A percentile compares a stretch with the other conserved stretches of the same genome.
Conservation (phyloP, 2,329 filamentous ascomycete genomes). For the Aspergillus terreus region DNA sequence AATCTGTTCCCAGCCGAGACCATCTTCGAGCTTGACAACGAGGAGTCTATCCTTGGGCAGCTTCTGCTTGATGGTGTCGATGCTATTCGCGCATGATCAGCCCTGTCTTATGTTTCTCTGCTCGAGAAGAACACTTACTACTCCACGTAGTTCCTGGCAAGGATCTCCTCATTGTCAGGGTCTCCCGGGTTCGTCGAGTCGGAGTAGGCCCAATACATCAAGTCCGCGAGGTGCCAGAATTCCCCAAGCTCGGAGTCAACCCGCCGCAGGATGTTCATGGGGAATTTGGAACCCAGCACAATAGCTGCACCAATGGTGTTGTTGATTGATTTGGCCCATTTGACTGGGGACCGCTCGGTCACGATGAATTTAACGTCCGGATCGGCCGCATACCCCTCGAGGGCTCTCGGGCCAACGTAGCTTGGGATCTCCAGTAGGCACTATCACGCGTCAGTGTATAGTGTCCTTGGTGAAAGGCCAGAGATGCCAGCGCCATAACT, state of each 20-base stretch:
- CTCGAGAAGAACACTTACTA: conserved; percentile 14
- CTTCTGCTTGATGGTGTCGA: conserved; percentile 14
- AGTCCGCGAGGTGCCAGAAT: conserved; percentile 10
- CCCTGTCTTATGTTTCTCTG: too few species aligned
- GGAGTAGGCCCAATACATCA: conserved; percentile 12
- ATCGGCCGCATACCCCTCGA: conserved; percentile 17
- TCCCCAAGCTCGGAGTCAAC: conserved; percentile 14
- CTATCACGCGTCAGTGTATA: conserved; percentile 3
- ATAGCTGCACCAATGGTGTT: conserved; percentile 13
- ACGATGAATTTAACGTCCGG: conserved; percentile 24
- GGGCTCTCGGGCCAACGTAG: conserved; percentile 13
- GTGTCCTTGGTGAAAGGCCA: too few species aligned
- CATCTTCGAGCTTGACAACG: conserved; percentile 18
- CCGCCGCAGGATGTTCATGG: conserved; percentile 19
- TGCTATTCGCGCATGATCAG: conserved; percentile 6
- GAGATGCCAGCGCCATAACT: neutral
- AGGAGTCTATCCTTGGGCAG: conserved; percentile 18
- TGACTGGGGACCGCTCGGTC: conserved; percentile 18
- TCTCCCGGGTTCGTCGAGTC: conserved; percentile 11
- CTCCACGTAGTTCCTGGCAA: conserved; percentile 15
- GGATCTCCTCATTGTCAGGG: conserved; percentile 10
- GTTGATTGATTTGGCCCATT: conserved; percentile 21
- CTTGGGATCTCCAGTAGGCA: conserved; percentile 21
- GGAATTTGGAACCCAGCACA: conserved; percentile 7
- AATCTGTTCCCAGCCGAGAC: conserved; percentile 20